Conservation (phyloP, 345 rosid genomes). For the Chamaenerion angustifolium region DNA sequence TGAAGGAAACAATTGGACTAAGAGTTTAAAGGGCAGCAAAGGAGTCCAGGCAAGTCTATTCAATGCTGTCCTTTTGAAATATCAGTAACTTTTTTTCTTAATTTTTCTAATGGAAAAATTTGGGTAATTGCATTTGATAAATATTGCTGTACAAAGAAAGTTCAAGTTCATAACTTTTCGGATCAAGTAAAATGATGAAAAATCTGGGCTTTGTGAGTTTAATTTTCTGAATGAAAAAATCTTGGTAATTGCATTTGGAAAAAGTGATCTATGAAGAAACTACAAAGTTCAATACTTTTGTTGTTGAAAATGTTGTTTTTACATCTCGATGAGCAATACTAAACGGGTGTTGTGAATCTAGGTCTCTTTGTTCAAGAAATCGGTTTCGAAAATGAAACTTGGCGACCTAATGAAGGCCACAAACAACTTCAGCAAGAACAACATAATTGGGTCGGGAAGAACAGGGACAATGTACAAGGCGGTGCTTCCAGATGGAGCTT, state of each 20-base stretch:
- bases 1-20: constrained; percentile 85
- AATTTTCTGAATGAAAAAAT: no score
- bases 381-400: constrained; percentile 60
- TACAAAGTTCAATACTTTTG: no score
- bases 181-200: no score
- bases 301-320: background rate
- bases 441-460: constrained; percentile 74
- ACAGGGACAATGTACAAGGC: constrained; percentile 80
- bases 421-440: constrained; percentile 57
- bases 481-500: constrained; percentile 54
- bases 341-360: constrained; percentile 13
- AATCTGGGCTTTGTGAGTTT: no score
- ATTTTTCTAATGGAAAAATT: no score
- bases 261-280: no score
- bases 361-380: constrained; percentile 85
- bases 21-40: constrained; percentile 50
- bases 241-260: no score
- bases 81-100: no score
- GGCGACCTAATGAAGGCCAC: constrained; percentile 90
- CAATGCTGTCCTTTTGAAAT: background rate
- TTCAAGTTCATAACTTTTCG: no score
- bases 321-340: background rate
- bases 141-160: no score
- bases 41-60: constrained; percentile 46
- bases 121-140: no score